Evolutionary conservation across 1,284 basidiomycete species (phyloP).

Genomic region (Austroboletus niveus): DNA sequence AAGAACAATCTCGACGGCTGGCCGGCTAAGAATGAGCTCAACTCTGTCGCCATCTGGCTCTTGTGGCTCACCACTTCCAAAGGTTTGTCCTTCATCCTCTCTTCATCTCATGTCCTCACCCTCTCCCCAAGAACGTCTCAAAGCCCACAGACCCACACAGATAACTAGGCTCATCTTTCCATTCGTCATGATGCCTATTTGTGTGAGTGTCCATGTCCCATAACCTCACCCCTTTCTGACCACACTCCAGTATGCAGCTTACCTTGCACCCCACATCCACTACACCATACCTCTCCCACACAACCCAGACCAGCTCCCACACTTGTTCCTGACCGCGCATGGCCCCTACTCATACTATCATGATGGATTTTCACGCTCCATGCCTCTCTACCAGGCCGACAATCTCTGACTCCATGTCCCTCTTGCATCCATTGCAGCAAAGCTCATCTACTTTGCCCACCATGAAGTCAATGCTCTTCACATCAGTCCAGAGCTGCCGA

Average conservation of each 20-base stretch:
- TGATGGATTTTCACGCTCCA: slow-evolving; percentile 26
- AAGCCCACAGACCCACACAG: slow-evolving; percentile 36
- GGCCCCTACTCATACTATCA: slow-evolving; percentile 59
- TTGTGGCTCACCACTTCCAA: slow-evolving; percentile 58
- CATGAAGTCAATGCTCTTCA: slow-evolving; percentile 49
- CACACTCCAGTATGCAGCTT: slow-evolving; percentile 47
- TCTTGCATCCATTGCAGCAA: slow-evolving; percentile 54
- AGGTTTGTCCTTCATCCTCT: slow-evolving; percentile 32
- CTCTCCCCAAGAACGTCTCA: slow-evolving; percentile 43
- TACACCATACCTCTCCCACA: slow-evolving; percentile 48
- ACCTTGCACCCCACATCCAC: slow-evolving; percentile 60
- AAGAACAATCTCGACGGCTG: slow-evolving; percentile 45
- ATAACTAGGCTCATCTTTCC: slow-evolving; percentile 55
- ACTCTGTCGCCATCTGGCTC: slow-evolving; percentile 58
- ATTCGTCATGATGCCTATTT: slow-evolving; percentile 51
- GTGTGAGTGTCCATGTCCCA: slow-evolving; percentile 35
- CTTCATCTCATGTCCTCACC: neutral
- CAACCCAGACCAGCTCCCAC: slow-evolving; percentile 21
- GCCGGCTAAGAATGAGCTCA: slow-evolving; percentile 51
- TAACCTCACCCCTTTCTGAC: slow-evolving; percentile 4
- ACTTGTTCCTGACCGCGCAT: slow-evolving; percentile 48
- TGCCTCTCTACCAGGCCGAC: slow-evolving; percentile 42
- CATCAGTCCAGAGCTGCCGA: slow-evolving; percentile 46
- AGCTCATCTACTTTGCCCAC: slow-evolving; percentile 61
- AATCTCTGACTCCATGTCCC: slow-evolving; percentile 42